phyloP scores from a whole-genome alignment of 192 early-diverging fungal genomes.

The Podila clonocystis region DNA sequence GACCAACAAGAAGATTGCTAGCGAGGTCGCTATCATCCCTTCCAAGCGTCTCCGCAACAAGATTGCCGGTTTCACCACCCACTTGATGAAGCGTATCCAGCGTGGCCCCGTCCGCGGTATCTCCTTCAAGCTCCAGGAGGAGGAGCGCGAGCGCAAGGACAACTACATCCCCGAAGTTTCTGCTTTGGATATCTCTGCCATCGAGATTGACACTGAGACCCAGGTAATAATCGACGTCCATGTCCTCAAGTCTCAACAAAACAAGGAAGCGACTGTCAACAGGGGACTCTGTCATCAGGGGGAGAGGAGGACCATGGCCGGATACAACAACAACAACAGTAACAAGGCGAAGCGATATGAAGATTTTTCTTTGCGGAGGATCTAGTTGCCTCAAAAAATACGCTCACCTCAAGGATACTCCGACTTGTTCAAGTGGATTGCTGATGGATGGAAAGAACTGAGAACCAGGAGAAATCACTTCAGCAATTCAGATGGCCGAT shows the following conservation, averaged over 20 bases:
- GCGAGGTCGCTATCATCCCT: slow-evolving; percentile 98
- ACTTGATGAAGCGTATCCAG: slow-evolving; percentile 99
- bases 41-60: slow-evolving; percentile 99
- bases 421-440: too few species aligned
- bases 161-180: slow-evolving; percentile 99
- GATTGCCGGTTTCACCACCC: slow-evolving; percentile 99
- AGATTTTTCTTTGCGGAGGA: too few species aligned
- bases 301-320: too few species aligned
- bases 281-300: too few species aligned
- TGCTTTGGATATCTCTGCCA: slow-evolving; percentile 89
- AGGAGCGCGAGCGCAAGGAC: slow-evolving; percentile 99
- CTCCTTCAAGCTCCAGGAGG: slow-evolving; percentile 99
- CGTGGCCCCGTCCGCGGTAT: slow-evolving; percentile 99
- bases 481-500: too few species aligned
- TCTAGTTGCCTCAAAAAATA: too few species aligned
- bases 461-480: too few species aligned
- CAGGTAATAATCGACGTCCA: slow-evolving; percentile 58
- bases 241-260: not conserved
- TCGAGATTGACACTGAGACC: slow-evolving; percentile 97
- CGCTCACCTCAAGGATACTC: too few species aligned
- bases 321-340: too few species aligned
- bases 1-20: slow-evolving; percentile 99
- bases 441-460: too few species aligned
- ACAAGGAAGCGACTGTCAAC: too few species aligned
- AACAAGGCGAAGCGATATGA: too few species aligned